A percentile compares a stretch with the other conserved stretches of the same genome.
phyloP scores from a whole-genome alignment of 495 filamentous ascomycete genomes.

The Lepidopterella palustris region DNA sequence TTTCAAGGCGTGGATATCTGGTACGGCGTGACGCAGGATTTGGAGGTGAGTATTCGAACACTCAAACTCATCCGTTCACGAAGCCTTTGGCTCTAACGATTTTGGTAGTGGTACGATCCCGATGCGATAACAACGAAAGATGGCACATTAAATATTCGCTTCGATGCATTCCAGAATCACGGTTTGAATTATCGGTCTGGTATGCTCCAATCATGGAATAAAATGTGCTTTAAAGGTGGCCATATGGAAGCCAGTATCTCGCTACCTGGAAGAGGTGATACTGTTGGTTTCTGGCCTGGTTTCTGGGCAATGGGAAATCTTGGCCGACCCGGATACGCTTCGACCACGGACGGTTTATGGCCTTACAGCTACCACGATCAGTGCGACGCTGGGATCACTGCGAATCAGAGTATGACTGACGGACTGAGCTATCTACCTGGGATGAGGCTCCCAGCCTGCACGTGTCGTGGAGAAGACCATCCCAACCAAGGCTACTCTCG shows the following conservation, averaged over 20 bases:
- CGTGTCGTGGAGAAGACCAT: conserved; percentile 60
- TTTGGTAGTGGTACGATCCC: conserved; percentile 66
- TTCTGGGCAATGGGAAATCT: conserved; percentile 79
- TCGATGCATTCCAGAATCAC: conserved; percentile 64
- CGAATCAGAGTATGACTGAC: conserved; percentile 66
- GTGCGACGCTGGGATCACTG: conserved; percentile 69
- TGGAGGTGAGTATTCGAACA: conserved; percentile 48
- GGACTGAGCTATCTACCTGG: conserved; percentile 65
- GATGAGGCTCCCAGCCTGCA: conserved; percentile 67
- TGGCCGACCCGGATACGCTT: conserved; percentile 61
- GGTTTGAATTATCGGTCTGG: conserved; percentile 65
- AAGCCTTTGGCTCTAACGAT: too few species aligned
- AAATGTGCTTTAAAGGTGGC: conserved; percentile 71
- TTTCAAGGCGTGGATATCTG: conserved; percentile 68
- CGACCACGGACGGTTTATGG: conserved; percentile 70
- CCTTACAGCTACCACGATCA: conserved; percentile 69
- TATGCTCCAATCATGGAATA: conserved; percentile 81
- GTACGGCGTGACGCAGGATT: conserved; percentile 72
- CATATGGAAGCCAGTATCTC: conserved; percentile 72
- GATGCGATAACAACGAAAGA: conserved; percentile 64
- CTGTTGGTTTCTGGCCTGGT: conserved; percentile 70
- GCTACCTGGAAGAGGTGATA: conserved; percentile 61
- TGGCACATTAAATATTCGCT: conserved; percentile 60
- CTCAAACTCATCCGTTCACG: neutral
- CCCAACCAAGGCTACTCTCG: conserved; percentile 64